These are phyloP conservation scores for Saturnispora gosingensis DNA, from an alignment of 805 yeast species.

Conservation along the genomic window DNA sequence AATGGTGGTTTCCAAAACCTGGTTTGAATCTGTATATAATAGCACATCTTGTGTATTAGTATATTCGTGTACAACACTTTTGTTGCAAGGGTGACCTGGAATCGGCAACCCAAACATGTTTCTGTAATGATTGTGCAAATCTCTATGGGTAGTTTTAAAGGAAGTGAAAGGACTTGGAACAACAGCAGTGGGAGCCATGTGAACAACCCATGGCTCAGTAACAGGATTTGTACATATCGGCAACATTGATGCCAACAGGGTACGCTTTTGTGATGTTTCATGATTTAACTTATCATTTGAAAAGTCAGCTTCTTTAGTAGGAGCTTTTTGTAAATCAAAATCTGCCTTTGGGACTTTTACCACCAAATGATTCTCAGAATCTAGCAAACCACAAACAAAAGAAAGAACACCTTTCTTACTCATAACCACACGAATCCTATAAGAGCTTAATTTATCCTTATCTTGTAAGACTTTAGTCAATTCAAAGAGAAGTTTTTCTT, in stretches of 20 bases:
- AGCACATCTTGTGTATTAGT: conserved; percentile 47
- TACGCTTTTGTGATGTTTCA: conserved; percentile 1
- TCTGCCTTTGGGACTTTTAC: conserved; percentile 4
- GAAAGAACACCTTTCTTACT: conserved; percentile 22
- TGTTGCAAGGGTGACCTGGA: conserved; percentile 17
- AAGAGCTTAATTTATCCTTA: conserved; percentile 27
- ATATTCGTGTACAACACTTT: neutral
- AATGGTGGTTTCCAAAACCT: conserved; percentile 73
- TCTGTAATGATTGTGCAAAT: conserved; percentile 55
- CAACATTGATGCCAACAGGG: neutral
- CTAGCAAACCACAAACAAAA: conserved; percentile 24
- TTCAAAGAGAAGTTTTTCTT: conserved; percentile 32
- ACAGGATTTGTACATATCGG: conserved; percentile 2
- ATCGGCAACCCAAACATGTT: conserved; percentile 32
- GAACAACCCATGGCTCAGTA: conserved; percentile 44
- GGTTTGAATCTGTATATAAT: conserved; percentile 48
- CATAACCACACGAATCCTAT: conserved; percentile 41
- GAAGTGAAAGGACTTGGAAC: conserved; percentile 69
- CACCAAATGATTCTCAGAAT: conserved; percentile 4
- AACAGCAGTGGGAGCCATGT: conserved; percentile 45
- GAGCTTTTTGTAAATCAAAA: conserved; percentile 2
- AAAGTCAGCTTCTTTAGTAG: neutral
- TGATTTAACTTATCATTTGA: neutral
- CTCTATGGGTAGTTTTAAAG: conserved; percentile 74
- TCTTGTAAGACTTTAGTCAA: conserved; percentile 30